Conservation (phyloP, 2,329 filamentous ascomycete genomes). For the Westerdykella sp. region DNA sequence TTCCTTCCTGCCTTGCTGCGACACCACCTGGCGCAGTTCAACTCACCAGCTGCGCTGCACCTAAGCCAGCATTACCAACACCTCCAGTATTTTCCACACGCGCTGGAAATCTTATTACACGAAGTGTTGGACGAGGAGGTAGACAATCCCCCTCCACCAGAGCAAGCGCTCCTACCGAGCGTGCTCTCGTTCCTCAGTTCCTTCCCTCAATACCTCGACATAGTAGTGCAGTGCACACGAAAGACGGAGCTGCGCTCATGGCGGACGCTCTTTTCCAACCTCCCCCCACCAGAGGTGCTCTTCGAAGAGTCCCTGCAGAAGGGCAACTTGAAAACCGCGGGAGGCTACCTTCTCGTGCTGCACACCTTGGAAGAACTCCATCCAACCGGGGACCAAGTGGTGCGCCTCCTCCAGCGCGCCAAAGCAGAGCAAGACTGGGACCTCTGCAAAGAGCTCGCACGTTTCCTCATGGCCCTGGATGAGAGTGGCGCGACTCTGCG, state of each 20-base stretch:
- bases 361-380: slow-evolving; percentile 64
- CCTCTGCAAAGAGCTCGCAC: slow-evolving; percentile 84
- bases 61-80: slow-evolving; percentile 80
- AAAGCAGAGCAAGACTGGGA: slow-evolving; percentile 89
- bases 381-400: slow-evolving; percentile 67
- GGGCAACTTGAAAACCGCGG: slow-evolving; percentile 86
- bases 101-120: slow-evolving; percentile 84
- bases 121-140: slow-evolving; percentile 93
- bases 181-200: slow-evolving; percentile 50
- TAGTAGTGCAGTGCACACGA: slow-evolving; percentile 91
- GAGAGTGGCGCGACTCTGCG: slow-evolving; percentile 73
- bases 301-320: slow-evolving; percentile 88
- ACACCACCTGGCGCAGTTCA: slow-evolving; percentile 68
- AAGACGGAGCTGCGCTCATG: slow-evolving; percentile 95
- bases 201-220: slow-evolving; percentile 78
- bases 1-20: slow-evolving; percentile 85
- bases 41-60: slow-evolving; percentile 72
- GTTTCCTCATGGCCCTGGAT: slow-evolving; percentile 92
- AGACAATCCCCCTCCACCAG: slow-evolving; percentile 52
- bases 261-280: slow-evolving; percentile 85
- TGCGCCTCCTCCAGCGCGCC: slow-evolving; percentile 72
- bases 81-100: slow-evolving; percentile 87
- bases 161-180: slow-evolving; percentile 46
- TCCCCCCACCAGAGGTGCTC: slow-evolving; percentile 82
- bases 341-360: slow-evolving; percentile 89